Evolutionary conservation across 2,329 filamentous ascomycete species (phyloP).

Genomic region (Ustilaginoidea virens): DNA sequence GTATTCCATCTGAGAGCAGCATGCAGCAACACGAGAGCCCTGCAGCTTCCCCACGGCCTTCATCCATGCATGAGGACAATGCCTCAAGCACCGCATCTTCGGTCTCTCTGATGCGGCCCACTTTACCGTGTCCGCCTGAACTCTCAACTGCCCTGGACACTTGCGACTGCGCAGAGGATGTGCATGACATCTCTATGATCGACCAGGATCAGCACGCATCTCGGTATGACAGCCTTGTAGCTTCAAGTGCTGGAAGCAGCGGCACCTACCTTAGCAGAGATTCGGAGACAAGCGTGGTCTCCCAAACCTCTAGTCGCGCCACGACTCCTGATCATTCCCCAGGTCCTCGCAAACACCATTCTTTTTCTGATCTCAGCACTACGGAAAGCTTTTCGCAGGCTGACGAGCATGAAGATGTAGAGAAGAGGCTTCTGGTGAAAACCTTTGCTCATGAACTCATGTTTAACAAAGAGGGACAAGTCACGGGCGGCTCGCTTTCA

Average conservation of each 20-base stretch:
- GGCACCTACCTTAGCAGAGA: constrained; percentile 68
- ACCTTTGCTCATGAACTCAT: constrained; percentile 85
- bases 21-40: constrained; percentile 17
- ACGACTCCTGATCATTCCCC: constrained; percentile 62
- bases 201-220: constrained; percentile 38
- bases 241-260: constrained; percentile 62
- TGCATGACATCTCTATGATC: constrained; percentile 27
- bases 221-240: constrained; percentile 54
- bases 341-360: constrained; percentile 41
- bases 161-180: constrained; percentile 26
- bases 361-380: constrained; percentile 52
- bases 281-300: constrained; percentile 67
- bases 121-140: constrained; percentile 40
- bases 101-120: constrained; percentile 30
- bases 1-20: constrained; percentile 20
- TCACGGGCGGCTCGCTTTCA: constrained; percentile 81
- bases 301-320: constrained; percentile 71
- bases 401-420: constrained; percentile 66
- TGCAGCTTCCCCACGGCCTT: constrained; percentile 24
- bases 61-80: constrained; percentile 26
- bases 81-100: constrained; percentile 29
- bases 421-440: constrained; percentile 75
- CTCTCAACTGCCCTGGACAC: constrained; percentile 35
- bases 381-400: constrained; percentile 48
- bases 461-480: constrained; percentile 84